These are phyloP conservation scores for Cystobasidium tubakii DNA, from an alignment of 768 basidiomycete genomes.

Conservation along the genomic window DNA sequence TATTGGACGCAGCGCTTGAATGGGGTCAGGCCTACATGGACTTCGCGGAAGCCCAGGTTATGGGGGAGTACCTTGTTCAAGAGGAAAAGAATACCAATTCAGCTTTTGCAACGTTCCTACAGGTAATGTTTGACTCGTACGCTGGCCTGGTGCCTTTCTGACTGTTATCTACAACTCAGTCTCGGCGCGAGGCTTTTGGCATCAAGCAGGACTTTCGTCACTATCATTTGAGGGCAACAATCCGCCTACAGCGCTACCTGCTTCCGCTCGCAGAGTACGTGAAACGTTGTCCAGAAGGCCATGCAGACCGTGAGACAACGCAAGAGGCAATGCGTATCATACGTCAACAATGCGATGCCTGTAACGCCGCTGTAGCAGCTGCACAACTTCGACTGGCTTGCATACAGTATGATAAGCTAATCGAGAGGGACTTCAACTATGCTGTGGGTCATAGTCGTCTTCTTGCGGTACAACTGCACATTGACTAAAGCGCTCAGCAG, in stretches of 20 bases:
- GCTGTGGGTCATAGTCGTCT: background rate
- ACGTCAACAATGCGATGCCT: conserved; percentile 54
- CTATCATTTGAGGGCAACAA: conserved; percentile 87
- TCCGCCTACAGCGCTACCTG: conserved; percentile 75
- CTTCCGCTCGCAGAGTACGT: conserved; percentile 67
- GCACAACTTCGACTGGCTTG: conserved; percentile 19
- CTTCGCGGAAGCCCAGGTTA: conserved; percentile 57
- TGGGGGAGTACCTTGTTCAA: conserved; percentile 78
- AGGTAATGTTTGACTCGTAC: conserved; percentile 59
- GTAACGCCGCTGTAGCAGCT: conserved; percentile 48
- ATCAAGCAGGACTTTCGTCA: conserved; percentile 76
- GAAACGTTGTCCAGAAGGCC: conserved; percentile 65
- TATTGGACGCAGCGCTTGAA: conserved; percentile 76
- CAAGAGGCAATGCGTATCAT: conserved; percentile 82
- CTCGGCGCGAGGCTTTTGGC: conserved; percentile 49
- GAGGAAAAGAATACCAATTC: conserved; percentile 77
- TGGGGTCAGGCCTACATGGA: conserved; percentile 79
- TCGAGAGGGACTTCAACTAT: conserved; percentile 4
- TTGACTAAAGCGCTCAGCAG: background rate
- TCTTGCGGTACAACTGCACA: background rate
- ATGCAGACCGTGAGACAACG: conserved; percentile 76
- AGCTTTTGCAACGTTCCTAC: conserved; percentile 74
- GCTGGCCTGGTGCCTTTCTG: conserved; percentile 38
- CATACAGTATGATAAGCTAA: conserved; percentile 21
- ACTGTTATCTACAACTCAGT: background rate